Conservation (phyloP, 768 basidiomycete genomes). For the Lentinula detonsa region DNA sequence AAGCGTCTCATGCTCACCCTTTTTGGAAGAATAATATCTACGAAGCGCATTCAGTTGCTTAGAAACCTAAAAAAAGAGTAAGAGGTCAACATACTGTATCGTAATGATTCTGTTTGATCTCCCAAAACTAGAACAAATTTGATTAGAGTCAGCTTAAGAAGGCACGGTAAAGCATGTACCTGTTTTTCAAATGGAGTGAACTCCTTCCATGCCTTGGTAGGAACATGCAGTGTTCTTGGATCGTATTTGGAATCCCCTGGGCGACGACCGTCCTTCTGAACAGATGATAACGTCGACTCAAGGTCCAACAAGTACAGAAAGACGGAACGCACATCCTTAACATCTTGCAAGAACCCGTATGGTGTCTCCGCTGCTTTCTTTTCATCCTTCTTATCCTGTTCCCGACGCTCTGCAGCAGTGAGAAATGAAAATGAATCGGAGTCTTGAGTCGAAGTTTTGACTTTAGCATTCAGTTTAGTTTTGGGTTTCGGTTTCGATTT, state of each 20-base stretch:
- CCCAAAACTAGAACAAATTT: conserved; percentile 32
- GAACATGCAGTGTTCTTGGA: conserved; percentile 81
- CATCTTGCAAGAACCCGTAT: conserved; percentile 66
- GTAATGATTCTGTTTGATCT: conserved; percentile 97
- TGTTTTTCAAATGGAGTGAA: conserved; percentile 98
- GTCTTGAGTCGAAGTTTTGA: conserved; percentile 18
- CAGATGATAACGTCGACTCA: conserved; percentile 2
- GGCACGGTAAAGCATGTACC: conserved; percentile 25
- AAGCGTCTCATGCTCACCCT: conserved; percentile 46
- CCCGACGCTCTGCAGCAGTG: conserved; percentile 77
- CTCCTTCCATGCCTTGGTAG: conserved; percentile 63
- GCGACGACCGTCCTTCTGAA: conserved; percentile 71
- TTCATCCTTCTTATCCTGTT: conserved; percentile 71
- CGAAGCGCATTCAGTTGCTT: neutral
- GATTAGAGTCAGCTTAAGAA: neutral
- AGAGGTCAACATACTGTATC: conserved; percentile 60
- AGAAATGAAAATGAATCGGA: conserved; percentile 46
- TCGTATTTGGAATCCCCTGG: conserved; percentile 88
- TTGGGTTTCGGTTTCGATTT: conserved; percentile 24
- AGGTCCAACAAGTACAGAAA: neutral
- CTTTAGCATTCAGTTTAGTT: conserved; percentile 28
- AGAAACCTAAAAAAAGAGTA: neutral
- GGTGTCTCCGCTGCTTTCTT: conserved; percentile 78
- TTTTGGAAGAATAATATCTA: conserved; percentile 97
- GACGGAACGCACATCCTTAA: conserved; percentile 54